phyloP scores from a whole-genome alignment of 305 asterid genomes.

The Fraxinus velutina region DNA sequence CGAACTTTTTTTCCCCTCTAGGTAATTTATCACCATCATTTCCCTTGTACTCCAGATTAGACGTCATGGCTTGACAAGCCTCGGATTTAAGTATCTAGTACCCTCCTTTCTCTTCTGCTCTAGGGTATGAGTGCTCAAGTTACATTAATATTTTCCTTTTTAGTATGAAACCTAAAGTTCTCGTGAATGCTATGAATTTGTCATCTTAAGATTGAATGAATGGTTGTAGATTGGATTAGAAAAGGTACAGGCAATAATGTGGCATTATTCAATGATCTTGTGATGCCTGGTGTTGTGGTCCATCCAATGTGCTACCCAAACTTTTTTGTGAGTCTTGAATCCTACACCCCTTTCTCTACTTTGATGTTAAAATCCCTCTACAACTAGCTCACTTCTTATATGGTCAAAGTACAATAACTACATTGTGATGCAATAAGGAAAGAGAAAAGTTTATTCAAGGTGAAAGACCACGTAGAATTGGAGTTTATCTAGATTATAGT shows the following conservation, averaged over 20 bases:
- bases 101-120: not conserved
- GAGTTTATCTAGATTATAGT: no score
- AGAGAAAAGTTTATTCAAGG: no score
- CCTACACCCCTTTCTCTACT: not conserved
- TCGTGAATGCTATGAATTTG: not conserved
- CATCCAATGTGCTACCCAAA: slow-evolving; percentile 26
- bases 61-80: slow-evolving; percentile 1
- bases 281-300: slow-evolving; percentile 31
- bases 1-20: slow-evolving; percentile 5
- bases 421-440: not conserved
- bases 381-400: not conserved
- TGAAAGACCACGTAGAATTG: no score
- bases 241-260: slow-evolving; percentile 15
- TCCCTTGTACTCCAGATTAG: not conserved
- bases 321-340: slow-evolving; percentile 19
- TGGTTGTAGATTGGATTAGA: not conserved
- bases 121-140: not conserved
- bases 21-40: not conserved
- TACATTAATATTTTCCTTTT: not conserved
- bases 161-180: not conserved
- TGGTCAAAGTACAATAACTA: not conserved
- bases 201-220: not conserved
- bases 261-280: slow-evolving; percentile 31
- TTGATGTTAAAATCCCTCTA: not conserved
- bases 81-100: not conserved